A percentile compares a stretch with the other conserved stretches of the same genome.
These are phyloP conservation scores for Penicillium sp. DNA, from an alignment of 2,329 filamentous ascomycete species.

Conservation along the genomic window DNA sequence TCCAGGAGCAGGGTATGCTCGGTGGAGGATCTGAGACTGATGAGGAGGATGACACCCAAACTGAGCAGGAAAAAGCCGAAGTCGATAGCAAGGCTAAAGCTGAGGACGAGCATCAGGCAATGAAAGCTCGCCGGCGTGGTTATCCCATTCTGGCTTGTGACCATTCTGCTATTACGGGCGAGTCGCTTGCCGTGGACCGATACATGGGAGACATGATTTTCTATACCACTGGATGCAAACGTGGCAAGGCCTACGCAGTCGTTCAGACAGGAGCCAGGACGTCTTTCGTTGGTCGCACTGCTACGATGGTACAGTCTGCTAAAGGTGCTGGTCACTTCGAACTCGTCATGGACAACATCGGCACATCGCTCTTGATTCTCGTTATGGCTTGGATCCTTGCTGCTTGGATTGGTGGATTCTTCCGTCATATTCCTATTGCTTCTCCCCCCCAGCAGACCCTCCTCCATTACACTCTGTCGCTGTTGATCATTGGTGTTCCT, in stretches of 20 bases:
- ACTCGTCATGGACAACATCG: slow-evolving; percentile 79
- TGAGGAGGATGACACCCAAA: slow-evolving; percentile 53
- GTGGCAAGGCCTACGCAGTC: slow-evolving; percentile 71
- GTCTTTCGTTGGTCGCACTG: slow-evolving; percentile 76
- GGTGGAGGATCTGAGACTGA: slow-evolving; percentile 52
- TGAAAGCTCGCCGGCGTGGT: slow-evolving; percentile 48
- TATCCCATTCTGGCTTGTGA: slow-evolving; percentile 68
- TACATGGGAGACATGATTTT: slow-evolving; percentile 72
- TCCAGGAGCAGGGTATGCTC: slow-evolving; percentile 62
- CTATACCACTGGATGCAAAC: slow-evolving; percentile 80
- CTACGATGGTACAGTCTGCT: slow-evolving; percentile 69
- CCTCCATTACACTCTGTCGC: slow-evolving; percentile 66
- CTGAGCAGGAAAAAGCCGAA: slow-evolving; percentile 52
- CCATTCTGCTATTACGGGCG: slow-evolving; percentile 77
- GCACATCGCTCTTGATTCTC: slow-evolving; percentile 68
- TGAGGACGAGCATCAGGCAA: slow-evolving; percentile 13
- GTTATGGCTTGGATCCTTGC: slow-evolving; percentile 75
- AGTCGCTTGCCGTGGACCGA: slow-evolving; percentile 68
- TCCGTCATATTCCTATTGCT: slow-evolving; percentile 64
- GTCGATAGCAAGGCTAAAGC: slow-evolving; percentile 13
- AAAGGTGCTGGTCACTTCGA: slow-evolving; percentile 77
- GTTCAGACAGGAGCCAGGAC: slow-evolving; percentile 65
- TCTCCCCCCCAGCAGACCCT: slow-evolving; percentile 59
- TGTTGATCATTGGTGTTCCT: slow-evolving; percentile 77
- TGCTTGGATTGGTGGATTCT: slow-evolving; percentile 77